Conservation (phyloP, 345 rosid species). For the Corymbia maculata region DNA sequence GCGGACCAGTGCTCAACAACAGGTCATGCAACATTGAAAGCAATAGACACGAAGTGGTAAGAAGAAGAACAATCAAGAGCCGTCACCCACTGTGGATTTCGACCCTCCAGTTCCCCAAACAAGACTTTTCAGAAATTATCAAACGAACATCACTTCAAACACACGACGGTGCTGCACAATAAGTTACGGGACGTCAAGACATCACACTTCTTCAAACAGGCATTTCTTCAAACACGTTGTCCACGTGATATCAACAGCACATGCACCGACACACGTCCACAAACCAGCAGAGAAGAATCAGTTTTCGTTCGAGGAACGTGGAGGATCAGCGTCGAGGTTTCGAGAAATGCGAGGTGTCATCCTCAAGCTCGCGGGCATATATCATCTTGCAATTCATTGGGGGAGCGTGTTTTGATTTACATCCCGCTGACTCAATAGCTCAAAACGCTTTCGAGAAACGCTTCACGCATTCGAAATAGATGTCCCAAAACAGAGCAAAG, state of each 20-base stretch:
- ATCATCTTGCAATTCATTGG: no score
- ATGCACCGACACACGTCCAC: background rate
- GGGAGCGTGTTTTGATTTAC: no score
- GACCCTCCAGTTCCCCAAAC: background rate
- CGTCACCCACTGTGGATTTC: background rate
- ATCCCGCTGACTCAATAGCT: no score
- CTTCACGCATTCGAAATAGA: background rate
- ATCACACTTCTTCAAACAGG: background rate
- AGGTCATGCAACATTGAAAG: background rate
- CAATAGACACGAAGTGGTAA: background rate
- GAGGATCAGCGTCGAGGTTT: no score
- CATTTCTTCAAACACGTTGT: background rate
- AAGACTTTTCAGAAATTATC: background rate
- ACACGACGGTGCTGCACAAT: background rate
- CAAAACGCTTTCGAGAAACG: background rate
- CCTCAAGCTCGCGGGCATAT: no score
- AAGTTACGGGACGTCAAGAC: background rate
- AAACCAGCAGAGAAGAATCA: background rate
- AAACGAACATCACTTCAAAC: background rate
- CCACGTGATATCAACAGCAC: background rate
- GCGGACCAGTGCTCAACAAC: background rate
- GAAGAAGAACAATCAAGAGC: background rate
- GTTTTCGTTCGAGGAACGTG: background rate
- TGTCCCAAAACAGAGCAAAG: background rate
- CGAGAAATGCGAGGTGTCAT: no score